Percentiles rank a stretch among this genome's conserved stretches.
Evolutionary conservation across 257 asterid genomes (phyloP).

Genomic region (Eustoma russellianum): DNA sequence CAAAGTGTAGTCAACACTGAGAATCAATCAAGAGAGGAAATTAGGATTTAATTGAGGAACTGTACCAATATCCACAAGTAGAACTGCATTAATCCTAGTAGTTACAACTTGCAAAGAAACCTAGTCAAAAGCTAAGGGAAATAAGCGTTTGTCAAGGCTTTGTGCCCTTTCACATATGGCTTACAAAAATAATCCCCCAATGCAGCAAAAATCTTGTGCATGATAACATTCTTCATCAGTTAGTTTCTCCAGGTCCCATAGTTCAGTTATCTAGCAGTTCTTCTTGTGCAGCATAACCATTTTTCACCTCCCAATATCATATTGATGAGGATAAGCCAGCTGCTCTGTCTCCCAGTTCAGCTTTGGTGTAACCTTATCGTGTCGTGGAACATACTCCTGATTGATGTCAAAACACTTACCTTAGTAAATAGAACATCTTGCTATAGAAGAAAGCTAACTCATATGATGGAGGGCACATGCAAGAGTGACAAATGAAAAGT

Average conservation of each 20-base stretch:
- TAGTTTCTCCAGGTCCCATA: slow-evolving; percentile 31
- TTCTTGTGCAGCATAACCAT: slow-evolving; percentile 17
- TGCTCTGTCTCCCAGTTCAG: slow-evolving; percentile 45
- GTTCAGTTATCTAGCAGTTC: slow-evolving; percentile 16
- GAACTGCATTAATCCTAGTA: slow-evolving; percentile 29
- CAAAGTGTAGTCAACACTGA: too few species aligned
- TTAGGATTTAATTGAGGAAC: too few species aligned
- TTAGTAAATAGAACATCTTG: not conserved
- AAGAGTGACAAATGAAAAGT: not conserved
- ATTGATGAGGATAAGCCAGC: slow-evolving; percentile 23
- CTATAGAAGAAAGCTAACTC: not conserved
- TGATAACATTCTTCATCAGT: slow-evolving; percentile 16
- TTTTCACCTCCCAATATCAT: slow-evolving; percentile 43
- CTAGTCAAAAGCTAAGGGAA: slow-evolving; percentile 20
- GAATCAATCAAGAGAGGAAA: too few species aligned
- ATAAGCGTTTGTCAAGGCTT: slow-evolving; percentile 14
- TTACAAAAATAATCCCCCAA: slow-evolving; percentile 41
- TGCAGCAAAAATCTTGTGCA: slow-evolving; percentile 18
- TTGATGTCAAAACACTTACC: too few species aligned
- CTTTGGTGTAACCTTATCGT: slow-evolving; percentile 32
- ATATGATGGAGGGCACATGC: not conserved
- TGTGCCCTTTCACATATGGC: slow-evolving; percentile 29
- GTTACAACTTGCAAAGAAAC: slow-evolving; percentile 32
- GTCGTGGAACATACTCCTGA: slow-evolving; percentile 42
- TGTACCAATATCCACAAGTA: not conserved